A percentile compares a stretch with the other conserved stretches of the same genome.
These are phyloP conservation scores for Fusarium camptoceras DNA, from an alignment of 2,329 filamentous ascomycete genomes.

Conservation along the genomic window DNA sequence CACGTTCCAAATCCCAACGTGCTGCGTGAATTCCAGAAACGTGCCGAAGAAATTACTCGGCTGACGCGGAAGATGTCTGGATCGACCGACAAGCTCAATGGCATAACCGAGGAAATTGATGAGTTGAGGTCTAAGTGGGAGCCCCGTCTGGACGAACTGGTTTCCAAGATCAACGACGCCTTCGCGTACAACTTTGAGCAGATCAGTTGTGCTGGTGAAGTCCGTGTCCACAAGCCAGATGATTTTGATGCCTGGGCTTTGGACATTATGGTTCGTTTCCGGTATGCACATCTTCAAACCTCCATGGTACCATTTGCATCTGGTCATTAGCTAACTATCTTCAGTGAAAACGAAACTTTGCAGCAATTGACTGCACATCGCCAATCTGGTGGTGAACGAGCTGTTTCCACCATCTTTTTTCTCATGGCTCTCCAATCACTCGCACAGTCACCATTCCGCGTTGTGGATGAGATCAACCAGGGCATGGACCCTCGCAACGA, in stretches of 20 bases:
- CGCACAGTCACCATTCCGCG: conserved; percentile 93
- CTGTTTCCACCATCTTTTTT: conserved; percentile 98
- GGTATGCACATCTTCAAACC: conserved; percentile 62
- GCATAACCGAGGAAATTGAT: conserved; percentile 68
- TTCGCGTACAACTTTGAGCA: conserved; percentile 94
- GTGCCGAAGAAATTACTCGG: conserved; percentile 75
- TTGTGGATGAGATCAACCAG: conserved; percentile 99
- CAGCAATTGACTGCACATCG: conserved; percentile 90
- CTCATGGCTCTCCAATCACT: conserved; percentile 97
- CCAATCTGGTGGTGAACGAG: conserved; percentile 94
- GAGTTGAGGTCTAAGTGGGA: conserved; percentile 82
- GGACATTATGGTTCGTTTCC: conserved; percentile 94
- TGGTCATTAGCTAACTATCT: conserved; percentile 16
- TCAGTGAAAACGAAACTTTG: conserved; percentile 81
- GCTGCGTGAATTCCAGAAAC: conserved; percentile 80
- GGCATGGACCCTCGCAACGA: conserved; percentile 99
- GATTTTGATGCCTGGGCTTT: conserved; percentile 96
- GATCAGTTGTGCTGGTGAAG: conserved; percentile 94
- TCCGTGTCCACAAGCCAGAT: conserved; percentile 86
- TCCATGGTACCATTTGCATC: neutral
- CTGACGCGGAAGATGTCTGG: conserved; percentile 68
- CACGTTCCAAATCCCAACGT: conserved; percentile 81
- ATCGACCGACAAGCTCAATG: conserved; percentile 65
- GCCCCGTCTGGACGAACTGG: conserved; percentile 80
- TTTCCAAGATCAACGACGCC: conserved; percentile 85